phyloP scores from a whole-genome alignment of 495 filamentous ascomycete genomes.

The Hypoxylon subgilvum region DNA sequence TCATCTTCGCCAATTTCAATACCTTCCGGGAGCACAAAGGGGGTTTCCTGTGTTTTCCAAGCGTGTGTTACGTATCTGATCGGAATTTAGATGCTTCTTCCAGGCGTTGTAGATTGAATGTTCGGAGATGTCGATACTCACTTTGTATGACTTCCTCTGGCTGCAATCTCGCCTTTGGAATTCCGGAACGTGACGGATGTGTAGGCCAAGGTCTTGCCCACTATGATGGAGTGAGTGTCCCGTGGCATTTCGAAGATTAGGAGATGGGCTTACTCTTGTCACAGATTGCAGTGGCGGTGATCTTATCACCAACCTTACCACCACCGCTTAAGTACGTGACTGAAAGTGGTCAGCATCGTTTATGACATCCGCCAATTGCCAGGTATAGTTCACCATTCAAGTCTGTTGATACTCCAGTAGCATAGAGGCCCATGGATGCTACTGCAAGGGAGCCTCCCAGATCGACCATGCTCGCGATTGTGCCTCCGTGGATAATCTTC shows the following conservation, averaged over 20 bases:
- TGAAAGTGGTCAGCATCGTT: conserved; percentile 40
- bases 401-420: conserved; percentile 93
- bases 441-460: conserved; percentile 92
- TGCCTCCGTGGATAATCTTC: conserved; percentile 89
- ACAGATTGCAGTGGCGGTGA: conserved; percentile 72
- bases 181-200: conserved; percentile 84
- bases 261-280: conserved; percentile 75
- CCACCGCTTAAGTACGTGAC: conserved; percentile 91
- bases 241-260: neutral
- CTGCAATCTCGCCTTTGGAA: conserved; percentile 75
- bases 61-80: conserved; percentile 34
- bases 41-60: conserved; percentile 30
- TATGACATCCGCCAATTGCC: neutral
- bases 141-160: conserved; percentile 96
- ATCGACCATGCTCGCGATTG: conserved; percentile 95
- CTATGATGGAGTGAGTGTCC: conserved; percentile 49
- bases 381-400: conserved; percentile 71
- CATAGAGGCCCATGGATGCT: conserved; percentile 83
- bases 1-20: conserved; percentile 20
- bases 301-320: conserved; percentile 78
- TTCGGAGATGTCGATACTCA: conserved; percentile 49
- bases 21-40: conserved; percentile 18
- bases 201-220: conserved; percentile 91
- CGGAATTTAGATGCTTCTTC: neutral
- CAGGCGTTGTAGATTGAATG: neutral